Evolutionary conservation across 768 basidiomycete genomes (phyloP), one percentile per base, ranked within the genome.

Genomic region (Pleurotus giganteus): DNA sequence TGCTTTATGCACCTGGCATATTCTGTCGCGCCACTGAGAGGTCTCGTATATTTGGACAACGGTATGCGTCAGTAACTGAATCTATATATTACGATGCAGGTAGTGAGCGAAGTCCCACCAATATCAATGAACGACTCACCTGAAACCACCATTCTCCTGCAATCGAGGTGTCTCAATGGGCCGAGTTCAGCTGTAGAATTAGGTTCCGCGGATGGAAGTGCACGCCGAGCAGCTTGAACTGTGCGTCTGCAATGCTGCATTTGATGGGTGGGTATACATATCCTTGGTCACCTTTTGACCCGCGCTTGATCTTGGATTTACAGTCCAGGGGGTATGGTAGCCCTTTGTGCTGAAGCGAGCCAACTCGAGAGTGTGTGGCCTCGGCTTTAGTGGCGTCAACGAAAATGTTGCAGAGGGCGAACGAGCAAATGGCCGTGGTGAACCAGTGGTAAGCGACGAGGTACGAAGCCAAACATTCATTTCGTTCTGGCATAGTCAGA

Each of bases 11-110:
- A 53, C 51, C 23, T 53, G 15, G 9, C n/a, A 41, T 7, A 53
- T 26, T 9, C 21, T 39, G 17, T 37, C 34, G 27, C 24, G 21
- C 51, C 51, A 53, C 17, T 53, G 26, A 5, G 11, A 15, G 12
- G 37, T 5, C 2, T 28, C 28, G 23, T 26, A 42, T 9, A 53
- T 23, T 31, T 53, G 51, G 15, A 53, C 51, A 17, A 53, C 51
- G 19, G 36, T 53, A 42, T 53, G 51, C 11, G 51, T 41, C 9
- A 53, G 37, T 24, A 53, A 17, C 26, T 53, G 51, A 24, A 53
- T 37, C 36, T 53, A 23, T 12, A 29, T n/a, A 19, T 17, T 15
- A 15, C 4, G 2, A 17, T 15, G 19, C 13, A 15, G 15, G 19
- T 24, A 17, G 39, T 7, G 9, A n/a, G 8, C 15, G 5, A 17